Evolutionary conservation across 2,329 filamentous ascomycete genomes (phyloP).

Genomic region (Botryotinia calthae): DNA sequence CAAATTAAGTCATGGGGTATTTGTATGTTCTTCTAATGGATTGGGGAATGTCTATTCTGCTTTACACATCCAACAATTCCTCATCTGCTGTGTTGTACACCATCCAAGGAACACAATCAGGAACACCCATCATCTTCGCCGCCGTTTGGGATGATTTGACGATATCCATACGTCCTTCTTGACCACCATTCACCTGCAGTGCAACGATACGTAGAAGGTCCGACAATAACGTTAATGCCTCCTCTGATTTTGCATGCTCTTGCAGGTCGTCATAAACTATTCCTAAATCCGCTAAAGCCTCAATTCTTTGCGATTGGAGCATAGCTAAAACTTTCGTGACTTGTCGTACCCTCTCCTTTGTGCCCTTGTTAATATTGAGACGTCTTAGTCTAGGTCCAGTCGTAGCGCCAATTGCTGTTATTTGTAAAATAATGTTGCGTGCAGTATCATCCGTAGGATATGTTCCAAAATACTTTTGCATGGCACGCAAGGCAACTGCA

Average conservation of each 20-base stretch:
- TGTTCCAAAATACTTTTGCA: conserved; percentile 45
- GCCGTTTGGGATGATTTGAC: conserved; percentile 21
- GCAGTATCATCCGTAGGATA: conserved; percentile 47
- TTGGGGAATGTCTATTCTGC: neutral
- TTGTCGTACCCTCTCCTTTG: conserved; percentile 45
- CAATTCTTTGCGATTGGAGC: conserved; percentile 39
- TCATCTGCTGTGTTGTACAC: conserved; percentile 19
- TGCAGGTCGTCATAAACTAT: conserved; percentile 34
- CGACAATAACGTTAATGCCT: conserved; percentile 34
- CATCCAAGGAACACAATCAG: conserved; percentile 25
- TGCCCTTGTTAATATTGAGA: conserved; percentile 40
- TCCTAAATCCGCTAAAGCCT: conserved; percentile 32
- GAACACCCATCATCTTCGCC: conserved; percentile 32
- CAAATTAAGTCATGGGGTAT: neutral
- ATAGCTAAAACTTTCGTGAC: conserved; percentile 46
- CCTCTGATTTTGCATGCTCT: conserved; percentile 34
- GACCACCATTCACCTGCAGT: conserved; percentile 3
- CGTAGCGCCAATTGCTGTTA: conserved; percentile 43
- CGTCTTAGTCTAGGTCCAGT: conserved; percentile 38
- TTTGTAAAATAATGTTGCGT: conserved; percentile 48
- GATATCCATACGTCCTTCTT: neutral
- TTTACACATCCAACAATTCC: conserved; percentile 2
- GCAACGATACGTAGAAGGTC: conserved; percentile 35
- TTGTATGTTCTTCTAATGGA: conserved; percentile 15
- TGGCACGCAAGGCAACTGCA: conserved; percentile 48